Base-by-base conservation (phyloP, 176 grass and related monocot species). In the Aegilops umbellulata region DNA sequence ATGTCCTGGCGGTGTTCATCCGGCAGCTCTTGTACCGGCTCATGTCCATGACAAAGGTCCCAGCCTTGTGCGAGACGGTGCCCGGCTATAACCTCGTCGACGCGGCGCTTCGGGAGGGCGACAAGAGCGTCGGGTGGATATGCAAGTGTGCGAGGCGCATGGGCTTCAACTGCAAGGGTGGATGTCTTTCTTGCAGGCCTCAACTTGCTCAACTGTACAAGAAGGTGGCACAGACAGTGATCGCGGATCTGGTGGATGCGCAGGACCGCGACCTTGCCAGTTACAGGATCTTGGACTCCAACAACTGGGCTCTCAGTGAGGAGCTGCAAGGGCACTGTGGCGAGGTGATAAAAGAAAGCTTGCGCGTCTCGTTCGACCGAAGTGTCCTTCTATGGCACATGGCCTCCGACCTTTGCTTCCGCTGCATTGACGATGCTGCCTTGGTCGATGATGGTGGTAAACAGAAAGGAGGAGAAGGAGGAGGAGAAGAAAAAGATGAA, bases 21-120 rank as follows among this genome's bases (percentile, higher is more conserved):
- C 7, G 20, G 0, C 0, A 53, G 44, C 41, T 36, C 6, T 1
- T 69, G 0, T 4, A 31, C 29, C 0, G 0, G 36, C 6, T 25
- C 0, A 24, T 85, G 83, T 25, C 0, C 27, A 0, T 0, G 4
- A 3, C 7, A 0, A 1, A 1, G 0, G 7, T 66, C 0, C 8
- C 60, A 1, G 4, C 39, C 0, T 1, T 85, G 29, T 66, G 83
- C 41, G 27, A 55, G 41, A 65, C 5, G 2, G 12, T 85, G 0
- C 7, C 83, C 2, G 2, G 30, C 20, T 24, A 15, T 0, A 85
- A 78, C 72, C 61, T 85, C 22, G 17, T 77, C 0, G 3, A 11
- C 19, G 10, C 19, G 6, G 83, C 5, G 2, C 39, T 17, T 15
- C 53, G 49, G 49, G 16, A 3, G 22, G 2, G 5, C 4, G n/a